Conservation (phyloP, 2,329 filamentous ascomycete species). For the Hirsutella minnesotensis region DNA sequence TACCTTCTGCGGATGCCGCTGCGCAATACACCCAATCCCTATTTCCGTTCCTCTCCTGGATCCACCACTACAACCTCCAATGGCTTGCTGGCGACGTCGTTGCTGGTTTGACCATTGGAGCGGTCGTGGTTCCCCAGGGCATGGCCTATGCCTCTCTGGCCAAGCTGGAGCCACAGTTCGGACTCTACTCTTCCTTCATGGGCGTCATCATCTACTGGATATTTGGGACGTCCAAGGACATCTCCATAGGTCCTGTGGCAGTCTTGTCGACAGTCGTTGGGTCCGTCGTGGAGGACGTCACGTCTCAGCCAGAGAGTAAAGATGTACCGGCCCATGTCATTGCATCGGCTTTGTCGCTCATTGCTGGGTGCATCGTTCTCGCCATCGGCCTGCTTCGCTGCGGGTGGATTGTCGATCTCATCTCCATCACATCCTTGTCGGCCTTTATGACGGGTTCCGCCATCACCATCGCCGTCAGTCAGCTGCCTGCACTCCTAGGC, state of each 20-base stretch:
- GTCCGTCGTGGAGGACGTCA: slow-evolving; percentile 59
- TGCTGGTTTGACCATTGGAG: slow-evolving; percentile 53
- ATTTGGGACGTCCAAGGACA: slow-evolving; percentile 96
- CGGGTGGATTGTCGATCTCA: slow-evolving; percentile 88
- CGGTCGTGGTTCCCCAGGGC: slow-evolving; percentile 78
- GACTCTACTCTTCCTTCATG: slow-evolving; percentile 83
- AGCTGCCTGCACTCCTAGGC: slow-evolving; percentile 73
- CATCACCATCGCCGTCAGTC: slow-evolving; percentile 75
- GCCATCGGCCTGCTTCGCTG: slow-evolving; percentile 67
- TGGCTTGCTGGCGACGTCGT: slow-evolving; percentile 87
- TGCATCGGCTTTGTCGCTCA: slow-evolving; percentile 66
- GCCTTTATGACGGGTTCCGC: slow-evolving; percentile 97
- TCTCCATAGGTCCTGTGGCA: slow-evolving; percentile 92
- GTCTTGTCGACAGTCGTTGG: slow-evolving; percentile 90
- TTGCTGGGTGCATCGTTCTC: slow-evolving; percentile 66
- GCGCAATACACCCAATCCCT: slow-evolving; percentile 54
- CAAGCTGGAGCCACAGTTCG: slow-evolving; percentile 67
- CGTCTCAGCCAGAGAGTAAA: slow-evolving; percentile 33
- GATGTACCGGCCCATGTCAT: slow-evolving; percentile 52
- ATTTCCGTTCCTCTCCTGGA: slow-evolving; percentile 88
- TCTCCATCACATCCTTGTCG: slow-evolving; percentile 78
- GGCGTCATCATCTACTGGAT: slow-evolving; percentile 94
- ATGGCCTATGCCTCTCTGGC: slow-evolving; percentile 92
- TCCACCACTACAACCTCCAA: slow-evolving; percentile 73
- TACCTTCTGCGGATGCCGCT: slow-evolving; percentile 46